Evolutionary conservation across 1,284 basidiomycete genomes (phyloP).

Genomic region (Trametes versicolor): DNA sequence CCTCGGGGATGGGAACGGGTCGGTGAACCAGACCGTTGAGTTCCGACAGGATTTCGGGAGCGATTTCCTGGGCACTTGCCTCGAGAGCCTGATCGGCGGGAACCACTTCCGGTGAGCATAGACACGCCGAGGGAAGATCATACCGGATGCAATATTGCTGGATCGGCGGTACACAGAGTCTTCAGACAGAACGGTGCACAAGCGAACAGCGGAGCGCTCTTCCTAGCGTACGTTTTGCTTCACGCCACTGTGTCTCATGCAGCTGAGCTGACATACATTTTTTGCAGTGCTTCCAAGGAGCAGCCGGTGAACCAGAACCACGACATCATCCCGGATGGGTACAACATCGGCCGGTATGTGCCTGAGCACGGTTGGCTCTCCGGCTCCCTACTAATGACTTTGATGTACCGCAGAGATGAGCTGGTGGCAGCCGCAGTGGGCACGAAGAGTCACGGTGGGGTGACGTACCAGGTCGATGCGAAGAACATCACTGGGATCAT

Average conservation of each 20-base stretch:
- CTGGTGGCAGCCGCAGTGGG: constrained; percentile 55
- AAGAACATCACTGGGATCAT: constrained; percentile 49
- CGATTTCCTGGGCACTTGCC: constrained; percentile 62
- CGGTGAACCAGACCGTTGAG: constrained; percentile 60
- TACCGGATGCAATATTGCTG: neutral
- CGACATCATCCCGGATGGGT: constrained; percentile 59
- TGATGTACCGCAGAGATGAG: constrained; percentile 46
- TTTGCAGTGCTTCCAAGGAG: constrained; percentile 62
- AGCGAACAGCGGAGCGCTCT: constrained; percentile 68
- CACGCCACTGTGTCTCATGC: neutral
- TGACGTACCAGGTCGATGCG: constrained; percentile 57
- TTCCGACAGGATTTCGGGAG: constrained; percentile 72
- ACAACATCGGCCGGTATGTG: constrained; percentile 55
- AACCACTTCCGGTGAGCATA: constrained; percentile 63
- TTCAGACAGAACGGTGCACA: constrained; percentile 75
- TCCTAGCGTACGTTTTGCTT: constrained; percentile 61
- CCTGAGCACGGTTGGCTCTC: neutral
- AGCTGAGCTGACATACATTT: neutral
- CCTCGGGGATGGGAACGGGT: constrained; percentile 71
- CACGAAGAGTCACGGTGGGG: constrained; percentile 48
- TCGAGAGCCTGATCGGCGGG: constrained; percentile 68
- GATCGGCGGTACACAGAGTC: constrained; percentile 51
- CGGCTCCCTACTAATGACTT: neutral
- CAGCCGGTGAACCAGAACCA: constrained; percentile 55
- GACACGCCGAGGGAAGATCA: no score